Evolutionary conservation across 2,329 filamentous ascomycete species (phyloP), one percentile per base, ranked within the genome.

Genomic region (Dryadomyces quercivorus): DNA sequence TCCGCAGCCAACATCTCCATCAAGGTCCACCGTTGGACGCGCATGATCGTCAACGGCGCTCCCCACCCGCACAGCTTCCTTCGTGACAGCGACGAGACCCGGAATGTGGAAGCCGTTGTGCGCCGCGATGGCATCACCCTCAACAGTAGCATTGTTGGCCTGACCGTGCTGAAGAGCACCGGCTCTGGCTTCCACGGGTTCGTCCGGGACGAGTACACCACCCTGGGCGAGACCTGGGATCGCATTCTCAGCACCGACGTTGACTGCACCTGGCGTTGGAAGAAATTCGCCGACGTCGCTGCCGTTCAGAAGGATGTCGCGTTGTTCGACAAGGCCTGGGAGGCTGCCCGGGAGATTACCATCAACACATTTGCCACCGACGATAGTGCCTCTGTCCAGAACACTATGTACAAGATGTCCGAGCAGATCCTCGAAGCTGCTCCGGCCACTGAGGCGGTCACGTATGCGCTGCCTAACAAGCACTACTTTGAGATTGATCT

Each of bases 321-420:
- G 54, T 77, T 80, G 62, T 98, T 97, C 67, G 84, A 96, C 67
- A 71, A 75, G 58, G 88, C 91, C 20, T 96, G 85, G 78, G 75
- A 83, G 60, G 76, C 78, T 53, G 89, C 89, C n/a, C 78, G 89
- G 58, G 74, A 76, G 53, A 93, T 94, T 67, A 96, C 91, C n/a
- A 77, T 96, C 68, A 86, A 87, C 72, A 87, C 84, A 0, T 98
- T 98, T 65, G 92, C 93, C 45, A 81, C 85, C 65, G 91, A 98
- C 65, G 77, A 90, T 66, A 95, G 88, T 64, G 88, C 93, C 49
- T 95, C 88, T 63, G 93, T 98, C 22, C 93, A 98, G 73, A 85
- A 84, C 63, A 97, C 92, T 58, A 97, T 98, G 93, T 98, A 96
- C 76, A 94, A 96, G 76, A 98, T 98, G 92, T 84, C 81, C 63